Evolutionary conservation across 306 rosid genomes (phyloP).

Genomic region (Benincasa hispida): DNA sequence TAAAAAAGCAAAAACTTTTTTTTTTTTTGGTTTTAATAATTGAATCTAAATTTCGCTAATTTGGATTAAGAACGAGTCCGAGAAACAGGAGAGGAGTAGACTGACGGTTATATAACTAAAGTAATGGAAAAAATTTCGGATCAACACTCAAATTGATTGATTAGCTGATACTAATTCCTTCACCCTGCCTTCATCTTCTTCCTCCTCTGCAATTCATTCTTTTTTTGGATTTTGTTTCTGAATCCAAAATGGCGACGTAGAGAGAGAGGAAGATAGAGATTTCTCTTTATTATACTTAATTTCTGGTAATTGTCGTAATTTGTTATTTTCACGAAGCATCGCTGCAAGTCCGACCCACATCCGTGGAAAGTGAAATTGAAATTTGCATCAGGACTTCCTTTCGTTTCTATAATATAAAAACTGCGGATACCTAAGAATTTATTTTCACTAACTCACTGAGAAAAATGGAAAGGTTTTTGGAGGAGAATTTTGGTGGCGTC

Average conservation of each 20-base stretch:
- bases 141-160: neutral
- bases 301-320: neutral
- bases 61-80: neutral
- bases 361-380: neutral
- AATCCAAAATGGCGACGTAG: conserved; percentile 7
- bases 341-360: neutral
- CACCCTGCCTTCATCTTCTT: conserved; percentile 10
- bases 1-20: neutral
- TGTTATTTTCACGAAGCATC: neutral
- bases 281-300: no score
- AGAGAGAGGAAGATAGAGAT: neutral
- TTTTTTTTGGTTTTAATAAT: neutral
- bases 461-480: conserved; percentile 43
- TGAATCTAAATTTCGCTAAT: neutral
- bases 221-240: neutral
- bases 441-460: neutral
- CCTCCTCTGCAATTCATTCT: neutral
- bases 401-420: neutral
- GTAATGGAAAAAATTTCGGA: conserved; percentile 26
- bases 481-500: conserved; percentile 50
- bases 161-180: conserved; percentile 5
- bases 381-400: neutral
- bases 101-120: neutral
- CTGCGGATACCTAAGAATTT: neutral
- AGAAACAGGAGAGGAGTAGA: neutral